Conservation (phyloP, 2,329 filamentous ascomycete species). For the Colletotrichum phormii region DNA sequence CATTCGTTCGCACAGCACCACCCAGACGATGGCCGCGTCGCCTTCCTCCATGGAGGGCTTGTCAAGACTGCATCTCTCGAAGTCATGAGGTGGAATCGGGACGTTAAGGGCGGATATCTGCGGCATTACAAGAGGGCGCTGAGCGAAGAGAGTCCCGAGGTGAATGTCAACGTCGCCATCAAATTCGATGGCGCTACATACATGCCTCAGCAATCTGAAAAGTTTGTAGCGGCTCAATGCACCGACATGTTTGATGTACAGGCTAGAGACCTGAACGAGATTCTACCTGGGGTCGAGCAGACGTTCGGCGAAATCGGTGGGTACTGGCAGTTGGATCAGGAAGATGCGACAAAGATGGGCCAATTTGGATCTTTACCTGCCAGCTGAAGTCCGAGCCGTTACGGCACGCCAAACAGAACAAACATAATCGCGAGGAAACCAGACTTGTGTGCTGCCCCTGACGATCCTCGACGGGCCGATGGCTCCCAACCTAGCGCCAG, state of each 20-base stretch:
- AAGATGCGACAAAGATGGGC: neutral
- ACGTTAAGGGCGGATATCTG: conserved; percentile 18
- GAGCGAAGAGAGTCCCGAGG: conserved; percentile 18
- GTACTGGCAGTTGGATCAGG: conserved; percentile 30
- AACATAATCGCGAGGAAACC: neutral
- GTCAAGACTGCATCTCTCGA: conserved; percentile 24
- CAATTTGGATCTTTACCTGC: neutral
- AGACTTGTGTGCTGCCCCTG: neutral
- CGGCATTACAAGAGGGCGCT: conserved; percentile 21
- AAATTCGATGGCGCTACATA: conserved; percentile 25
- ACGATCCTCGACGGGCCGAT: conserved; percentile 2
- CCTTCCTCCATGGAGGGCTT: conserved; percentile 23
- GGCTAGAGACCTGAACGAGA: conserved; percentile 15
- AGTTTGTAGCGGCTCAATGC: conserved; percentile 17
- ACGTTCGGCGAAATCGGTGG: conserved; percentile 24
- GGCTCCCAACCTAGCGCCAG: neutral
- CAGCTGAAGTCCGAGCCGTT: neutral
- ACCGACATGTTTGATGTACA: conserved; percentile 25
- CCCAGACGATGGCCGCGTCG: conserved; percentile 25
- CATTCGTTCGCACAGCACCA: conserved; percentile 31
- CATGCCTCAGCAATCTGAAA: conserved; percentile 7
- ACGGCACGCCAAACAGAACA: neutral
- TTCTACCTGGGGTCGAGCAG: conserved; percentile 25
- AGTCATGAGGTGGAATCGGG: conserved; percentile 24
- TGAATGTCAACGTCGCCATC: conserved; percentile 23